These are phyloP conservation scores for Carpinus fangiana DNA, from an alignment of 306 rosid genomes.

Conservation along the genomic window DNA sequence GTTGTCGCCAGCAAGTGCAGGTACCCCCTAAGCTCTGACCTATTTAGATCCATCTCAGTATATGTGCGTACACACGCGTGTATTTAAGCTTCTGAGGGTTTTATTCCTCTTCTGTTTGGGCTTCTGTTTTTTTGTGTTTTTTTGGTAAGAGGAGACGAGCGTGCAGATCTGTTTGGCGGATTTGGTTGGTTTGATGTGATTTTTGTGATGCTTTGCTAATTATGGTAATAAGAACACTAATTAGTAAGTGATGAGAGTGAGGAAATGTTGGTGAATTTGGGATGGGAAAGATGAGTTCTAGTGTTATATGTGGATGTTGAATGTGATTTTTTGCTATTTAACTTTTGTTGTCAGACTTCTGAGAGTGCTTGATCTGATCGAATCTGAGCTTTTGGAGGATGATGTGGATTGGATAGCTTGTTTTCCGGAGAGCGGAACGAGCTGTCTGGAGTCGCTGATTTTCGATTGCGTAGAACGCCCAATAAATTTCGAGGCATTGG, in stretches of 20 bases:
- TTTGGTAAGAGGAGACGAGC: not conserved
- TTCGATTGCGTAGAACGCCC: constrained; percentile 69
- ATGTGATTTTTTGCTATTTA: not conserved
- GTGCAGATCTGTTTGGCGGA: constrained; percentile 11
- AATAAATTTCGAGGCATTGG: constrained; percentile 75
- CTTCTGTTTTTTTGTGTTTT: not conserved
- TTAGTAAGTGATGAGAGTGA: not conserved
- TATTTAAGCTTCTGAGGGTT: not conserved
- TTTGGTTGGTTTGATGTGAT: constrained; percentile 9
- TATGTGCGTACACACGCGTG: no score
- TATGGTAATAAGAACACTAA: constrained; percentile 1
- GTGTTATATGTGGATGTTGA: not conserved
- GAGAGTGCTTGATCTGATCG: constrained; percentile 81
- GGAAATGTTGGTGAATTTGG: constrained; percentile 10
- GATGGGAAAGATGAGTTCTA: constrained; percentile 11
- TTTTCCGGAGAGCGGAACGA: constrained; percentile 62
- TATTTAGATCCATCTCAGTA: not conserved
- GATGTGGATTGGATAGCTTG: constrained; percentile 76
- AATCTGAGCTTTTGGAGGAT: constrained; percentile 55
- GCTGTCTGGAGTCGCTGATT: constrained; percentile 64
- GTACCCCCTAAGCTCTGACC: constrained; percentile 24
- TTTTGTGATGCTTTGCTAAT: not conserved
- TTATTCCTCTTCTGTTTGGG: not conserved
- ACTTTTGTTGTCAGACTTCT: constrained; percentile 50
- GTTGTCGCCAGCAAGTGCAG: constrained; percentile 65